These are phyloP conservation scores for Colletotrichum tofieldiae DNA, from an alignment of 2,329 filamentous ascomycete genomes.

Conservation along the genomic window DNA sequence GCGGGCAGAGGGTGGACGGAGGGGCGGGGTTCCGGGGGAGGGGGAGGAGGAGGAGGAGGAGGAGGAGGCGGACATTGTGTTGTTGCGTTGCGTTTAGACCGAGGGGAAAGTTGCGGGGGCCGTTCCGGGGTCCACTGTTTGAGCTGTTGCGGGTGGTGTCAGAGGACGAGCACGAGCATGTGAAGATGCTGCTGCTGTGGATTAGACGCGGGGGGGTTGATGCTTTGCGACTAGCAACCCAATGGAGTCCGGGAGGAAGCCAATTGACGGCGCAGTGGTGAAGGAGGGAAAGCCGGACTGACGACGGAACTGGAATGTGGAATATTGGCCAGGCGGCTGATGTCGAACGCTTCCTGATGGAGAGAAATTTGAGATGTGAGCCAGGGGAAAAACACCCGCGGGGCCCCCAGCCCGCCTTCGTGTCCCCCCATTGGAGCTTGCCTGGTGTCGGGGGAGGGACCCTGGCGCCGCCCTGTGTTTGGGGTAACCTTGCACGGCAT, in stretches of 20 bases:
- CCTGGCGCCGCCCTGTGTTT: too few species aligned
- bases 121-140: constrained; percentile 1
- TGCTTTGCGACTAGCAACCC: neutral
- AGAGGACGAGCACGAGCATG: constrained; percentile 1
- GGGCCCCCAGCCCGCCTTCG: neutral
- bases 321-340: neutral
- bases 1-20: constrained; percentile 28
- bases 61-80: constrained; percentile 2
- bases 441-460: too few species aligned
- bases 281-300: neutral
- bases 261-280: neutral
- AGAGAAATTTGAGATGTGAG: neutral
- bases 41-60: neutral
- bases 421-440: too few species aligned
- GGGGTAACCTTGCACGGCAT: constrained; percentile 3
- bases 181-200: constrained; percentile 1
- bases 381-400: neutral
- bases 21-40: constrained; percentile 32
- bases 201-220: neutral
- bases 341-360: neutral
- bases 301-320: neutral
- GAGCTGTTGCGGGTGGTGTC: neutral
- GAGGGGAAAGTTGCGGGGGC: neutral
- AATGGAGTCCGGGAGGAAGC: neutral
- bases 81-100: constrained; percentile 10